Evolutionary conservation across 164 flowering plant species (phyloP).

Genomic region (Nymphaea colorata): DNA sequence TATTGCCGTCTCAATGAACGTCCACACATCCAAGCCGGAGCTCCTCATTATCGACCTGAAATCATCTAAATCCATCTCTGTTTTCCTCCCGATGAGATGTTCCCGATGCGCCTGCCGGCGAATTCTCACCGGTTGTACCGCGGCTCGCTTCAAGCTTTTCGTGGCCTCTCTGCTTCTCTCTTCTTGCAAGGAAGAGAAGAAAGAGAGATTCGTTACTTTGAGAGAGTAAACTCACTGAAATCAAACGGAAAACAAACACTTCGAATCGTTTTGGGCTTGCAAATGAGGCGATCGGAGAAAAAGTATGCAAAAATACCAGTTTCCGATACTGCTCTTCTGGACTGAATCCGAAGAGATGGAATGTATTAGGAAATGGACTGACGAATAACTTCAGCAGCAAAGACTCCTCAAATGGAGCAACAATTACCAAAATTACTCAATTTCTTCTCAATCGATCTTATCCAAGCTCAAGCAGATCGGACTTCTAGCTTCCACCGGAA

Average conservation of each 20-base stretch:
- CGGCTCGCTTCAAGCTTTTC: neutral
- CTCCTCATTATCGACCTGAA: slow-evolving; percentile 48
- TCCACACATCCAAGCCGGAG: slow-evolving; percentile 69
- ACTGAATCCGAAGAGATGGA: too few relatives aligned
- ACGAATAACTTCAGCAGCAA: neutral
- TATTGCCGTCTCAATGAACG: slow-evolving; percentile 71
- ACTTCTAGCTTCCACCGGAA: neutral
- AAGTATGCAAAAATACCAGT: neutral
- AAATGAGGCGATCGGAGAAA: neutral
- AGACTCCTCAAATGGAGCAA: neutral
- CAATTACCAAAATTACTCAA: neutral
- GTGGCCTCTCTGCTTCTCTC: neutral
- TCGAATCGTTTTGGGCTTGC: neutral
- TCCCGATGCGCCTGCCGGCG: neutral
- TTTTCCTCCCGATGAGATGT: neutral
- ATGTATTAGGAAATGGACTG: neutral
- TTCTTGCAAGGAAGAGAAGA: neutral
- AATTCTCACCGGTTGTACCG: neutral
- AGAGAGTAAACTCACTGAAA: neutral
- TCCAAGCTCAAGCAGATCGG: neutral
- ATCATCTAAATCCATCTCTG: slow-evolving; percentile 71
- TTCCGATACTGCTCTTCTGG: neutral
- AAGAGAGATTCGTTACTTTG: neutral
- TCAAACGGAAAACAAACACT: neutral
- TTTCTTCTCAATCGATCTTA: neutral